Conservation (phyloP, 2,329 filamentous ascomycete species). For the Pseudopithomyces maydicus region DNA sequence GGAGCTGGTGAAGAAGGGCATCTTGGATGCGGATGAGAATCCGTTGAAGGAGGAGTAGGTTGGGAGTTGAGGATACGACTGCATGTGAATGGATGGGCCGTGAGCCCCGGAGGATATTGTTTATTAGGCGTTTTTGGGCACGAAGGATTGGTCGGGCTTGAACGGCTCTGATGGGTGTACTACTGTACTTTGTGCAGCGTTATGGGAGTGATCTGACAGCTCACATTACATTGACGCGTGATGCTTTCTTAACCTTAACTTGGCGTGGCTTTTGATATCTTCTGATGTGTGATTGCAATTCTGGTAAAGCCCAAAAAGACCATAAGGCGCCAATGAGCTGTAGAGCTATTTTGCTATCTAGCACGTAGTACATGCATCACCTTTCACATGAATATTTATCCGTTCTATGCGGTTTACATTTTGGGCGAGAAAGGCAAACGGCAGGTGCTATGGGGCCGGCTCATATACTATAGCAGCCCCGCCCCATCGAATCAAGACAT, state of each 20-base stretch:
- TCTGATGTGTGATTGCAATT: background rate
- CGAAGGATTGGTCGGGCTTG: background rate
- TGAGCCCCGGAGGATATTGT: background rate
- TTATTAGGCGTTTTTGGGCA: background rate
- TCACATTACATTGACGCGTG: too few relatives aligned
- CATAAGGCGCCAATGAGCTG: too few relatives aligned
- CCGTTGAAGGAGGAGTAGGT: constrained; percentile 34
- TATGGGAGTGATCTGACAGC: background rate
- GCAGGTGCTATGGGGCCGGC: too few relatives aligned
- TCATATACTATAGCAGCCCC: too few relatives aligned
- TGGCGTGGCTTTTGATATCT: background rate
- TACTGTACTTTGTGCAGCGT: background rate
- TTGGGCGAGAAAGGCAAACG: too few relatives aligned
- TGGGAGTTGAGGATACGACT: background rate
- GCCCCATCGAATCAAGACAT: too few relatives aligned
- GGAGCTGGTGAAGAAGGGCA: constrained; percentile 80
- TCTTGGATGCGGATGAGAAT: constrained; percentile 61
- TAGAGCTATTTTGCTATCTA: too few relatives aligned
- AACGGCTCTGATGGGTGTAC: background rate
- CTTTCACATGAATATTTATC: too few relatives aligned
- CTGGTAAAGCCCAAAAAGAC: too few relatives aligned
- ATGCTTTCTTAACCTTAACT: too few relatives aligned
- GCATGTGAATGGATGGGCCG: background rate
- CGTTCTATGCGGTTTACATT: too few relatives aligned
- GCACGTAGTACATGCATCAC: too few relatives aligned